phyloP scores from a whole-genome alignment of 2,329 filamentous ascomycete genomes.

The Gnomoniopsis sp. region DNA sequence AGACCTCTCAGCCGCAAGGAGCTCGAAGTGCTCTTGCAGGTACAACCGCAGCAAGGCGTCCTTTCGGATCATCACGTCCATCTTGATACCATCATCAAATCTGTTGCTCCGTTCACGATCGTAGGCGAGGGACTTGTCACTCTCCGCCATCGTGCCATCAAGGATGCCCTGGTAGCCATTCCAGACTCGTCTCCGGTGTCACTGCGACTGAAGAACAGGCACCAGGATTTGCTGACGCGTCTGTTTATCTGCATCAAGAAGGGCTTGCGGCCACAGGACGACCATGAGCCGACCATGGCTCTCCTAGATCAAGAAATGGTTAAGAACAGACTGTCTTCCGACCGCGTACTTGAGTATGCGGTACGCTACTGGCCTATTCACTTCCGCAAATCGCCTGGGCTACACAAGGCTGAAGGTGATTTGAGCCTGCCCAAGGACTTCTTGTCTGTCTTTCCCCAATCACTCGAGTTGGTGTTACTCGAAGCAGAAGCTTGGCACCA shows the following conservation, averaged over 20 bases:
- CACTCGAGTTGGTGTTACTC: background rate
- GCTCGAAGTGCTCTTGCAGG: background rate
- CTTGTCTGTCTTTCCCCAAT: background rate
- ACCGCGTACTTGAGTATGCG: conserved; percentile 1
- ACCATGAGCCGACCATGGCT: background rate
- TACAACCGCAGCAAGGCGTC: background rate
- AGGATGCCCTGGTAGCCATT: background rate
- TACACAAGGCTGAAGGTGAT: background rate
- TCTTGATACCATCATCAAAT: background rate
- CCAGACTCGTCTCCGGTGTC: background rate
- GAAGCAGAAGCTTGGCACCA: background rate
- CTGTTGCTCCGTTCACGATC: background rate
- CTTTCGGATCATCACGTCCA: background rate
- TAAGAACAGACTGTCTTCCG: background rate
- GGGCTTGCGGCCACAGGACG: background rate
- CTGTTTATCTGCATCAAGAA: background rate
- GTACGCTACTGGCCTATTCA: conserved; percentile 3
- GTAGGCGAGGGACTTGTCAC: background rate
- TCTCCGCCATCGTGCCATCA: conserved; percentile 1
- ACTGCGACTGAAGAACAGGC: background rate
- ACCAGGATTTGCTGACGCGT: background rate
- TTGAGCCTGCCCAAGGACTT: background rate
- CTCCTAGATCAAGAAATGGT: background rate
- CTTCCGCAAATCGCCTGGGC: background rate
- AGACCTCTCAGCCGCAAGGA: background rate